A percentile compares a stretch with the other conserved stretches of the same genome.
These are phyloP conservation scores for Globisporangium okanoganense DNA, from an alignment of 352 stramenopile species.

Conservation along the genomic window DNA sequence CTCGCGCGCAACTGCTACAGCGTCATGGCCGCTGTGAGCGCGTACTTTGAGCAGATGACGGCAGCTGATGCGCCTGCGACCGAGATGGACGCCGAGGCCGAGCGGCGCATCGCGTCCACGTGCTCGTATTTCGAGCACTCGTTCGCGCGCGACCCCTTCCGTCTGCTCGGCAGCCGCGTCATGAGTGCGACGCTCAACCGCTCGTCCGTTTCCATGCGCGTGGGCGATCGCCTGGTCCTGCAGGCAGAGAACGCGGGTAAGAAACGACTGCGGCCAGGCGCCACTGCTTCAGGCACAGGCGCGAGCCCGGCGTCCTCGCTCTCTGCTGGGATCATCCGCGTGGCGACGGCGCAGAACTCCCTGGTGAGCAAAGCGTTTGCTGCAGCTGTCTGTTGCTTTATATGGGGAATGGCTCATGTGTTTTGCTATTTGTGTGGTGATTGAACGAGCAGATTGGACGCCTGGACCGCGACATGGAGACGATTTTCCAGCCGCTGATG, in stretches of 20 bases:
- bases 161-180: slow-evolving; percentile 38
- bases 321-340: slow-evolving; percentile 43
- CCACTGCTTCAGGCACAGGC: slow-evolving; percentile 4
- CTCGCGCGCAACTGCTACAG: slow-evolving; percentile 75
- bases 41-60: slow-evolving; percentile 64
- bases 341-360: slow-evolving; percentile 40
- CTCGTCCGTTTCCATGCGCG: slow-evolving; percentile 27
- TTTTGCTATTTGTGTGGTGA: background rate
- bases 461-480: slow-evolving; percentile 57
- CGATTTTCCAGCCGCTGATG: slow-evolving; percentile 57
- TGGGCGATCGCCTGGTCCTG: slow-evolving; percentile 49
- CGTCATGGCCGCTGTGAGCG: slow-evolving; percentile 58
- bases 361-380: slow-evolving; percentile 11
- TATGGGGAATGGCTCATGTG: background rate
- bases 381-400: background rate
- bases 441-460: slow-evolving; percentile 38
- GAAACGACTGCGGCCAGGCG: slow-evolving; percentile 44
- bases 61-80: background rate
- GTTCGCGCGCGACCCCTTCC: slow-evolving; percentile 29
- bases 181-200: slow-evolving; percentile 52
- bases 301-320: slow-evolving; percentile 13
- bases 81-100: slow-evolving; percentile 13
- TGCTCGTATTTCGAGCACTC: slow-evolving; percentile 27
- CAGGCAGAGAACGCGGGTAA: slow-evolving; percentile 69
- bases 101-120: slow-evolving; percentile 17